Evolutionary conservation across 208 protist genomes (phyloP).

Genomic region (Crithidia expoeki): DNA sequence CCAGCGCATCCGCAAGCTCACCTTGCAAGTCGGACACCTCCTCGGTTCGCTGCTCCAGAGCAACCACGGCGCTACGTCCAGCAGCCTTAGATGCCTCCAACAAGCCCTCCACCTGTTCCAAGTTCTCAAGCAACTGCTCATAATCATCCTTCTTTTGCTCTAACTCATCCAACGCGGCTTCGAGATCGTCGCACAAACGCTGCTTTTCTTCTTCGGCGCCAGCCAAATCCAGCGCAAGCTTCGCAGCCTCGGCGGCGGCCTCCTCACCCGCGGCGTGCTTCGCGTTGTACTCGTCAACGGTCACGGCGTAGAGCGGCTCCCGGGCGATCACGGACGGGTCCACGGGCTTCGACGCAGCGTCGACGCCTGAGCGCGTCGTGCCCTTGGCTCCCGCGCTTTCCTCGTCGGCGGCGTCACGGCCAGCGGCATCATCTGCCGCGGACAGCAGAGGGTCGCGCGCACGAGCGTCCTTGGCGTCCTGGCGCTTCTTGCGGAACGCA

Average conservation of each 20-base stretch:
- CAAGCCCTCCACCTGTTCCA: constrained; percentile 33
- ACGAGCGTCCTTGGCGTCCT: too few species aligned
- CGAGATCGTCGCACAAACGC: constrained; percentile 39
- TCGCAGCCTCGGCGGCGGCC: background rate
- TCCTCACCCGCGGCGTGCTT: too few species aligned
- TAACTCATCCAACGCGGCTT: constrained; percentile 43
- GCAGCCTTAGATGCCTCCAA: constrained; percentile 28
- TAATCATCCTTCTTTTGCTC: constrained; percentile 46
- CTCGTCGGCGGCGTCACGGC: too few species aligned
- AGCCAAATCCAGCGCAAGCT: background rate
- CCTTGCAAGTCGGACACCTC: constrained; percentile 35
- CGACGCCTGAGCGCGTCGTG: too few species aligned
- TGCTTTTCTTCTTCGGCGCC: constrained; percentile 35
- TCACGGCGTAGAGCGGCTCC: too few species aligned
- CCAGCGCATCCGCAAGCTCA: constrained; percentile 27
- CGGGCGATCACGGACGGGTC: too few species aligned
- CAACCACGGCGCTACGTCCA: constrained; percentile 23
- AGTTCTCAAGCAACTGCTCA: constrained; percentile 27
- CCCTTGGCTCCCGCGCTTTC: too few species aligned
- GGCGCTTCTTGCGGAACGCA: too few species aligned
- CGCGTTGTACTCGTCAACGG: too few species aligned
- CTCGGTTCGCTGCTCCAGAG: constrained; percentile 26
- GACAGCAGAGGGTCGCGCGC: too few species aligned
- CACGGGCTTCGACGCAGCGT: too few species aligned
- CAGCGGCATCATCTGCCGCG: too few species aligned